Evolutionary conservation across 306 rosid species (phyloP).

Genomic region (Cicer judaicum): DNA sequence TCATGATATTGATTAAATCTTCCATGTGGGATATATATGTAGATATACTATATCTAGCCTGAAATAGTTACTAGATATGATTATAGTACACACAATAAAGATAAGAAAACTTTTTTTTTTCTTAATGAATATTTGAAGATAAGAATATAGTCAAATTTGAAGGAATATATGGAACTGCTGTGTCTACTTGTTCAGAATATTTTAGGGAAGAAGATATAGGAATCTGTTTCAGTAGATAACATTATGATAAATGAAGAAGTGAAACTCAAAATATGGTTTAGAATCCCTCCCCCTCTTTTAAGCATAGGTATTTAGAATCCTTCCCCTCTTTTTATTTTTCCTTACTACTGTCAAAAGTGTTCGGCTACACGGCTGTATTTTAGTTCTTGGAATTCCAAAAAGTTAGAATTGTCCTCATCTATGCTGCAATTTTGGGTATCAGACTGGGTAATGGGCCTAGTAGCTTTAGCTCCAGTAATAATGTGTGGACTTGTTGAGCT

Average conservation of each 20-base stretch:
- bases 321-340: neutral
- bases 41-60: no score
- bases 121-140: no score
- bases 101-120: no score
- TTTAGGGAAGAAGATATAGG: no score
- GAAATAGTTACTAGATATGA: no score
- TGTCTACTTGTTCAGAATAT: no score
- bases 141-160: no score
- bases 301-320: neutral
- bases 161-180: no score
- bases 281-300: neutral
- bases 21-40: neutral
- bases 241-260: no score
- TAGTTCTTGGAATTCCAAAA: neutral
- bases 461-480: neutral
- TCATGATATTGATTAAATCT: neutral
- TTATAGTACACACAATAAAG: no score
- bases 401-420: neutral
- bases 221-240: no score
- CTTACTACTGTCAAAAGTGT: neutral
- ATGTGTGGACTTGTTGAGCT: neutral
- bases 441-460: neutral
- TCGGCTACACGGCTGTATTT: neutral
- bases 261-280: no score
- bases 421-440: neutral